Base-by-base conservation (phyloP, 306 rosid species). In the Fragaria vesca region DNA sequence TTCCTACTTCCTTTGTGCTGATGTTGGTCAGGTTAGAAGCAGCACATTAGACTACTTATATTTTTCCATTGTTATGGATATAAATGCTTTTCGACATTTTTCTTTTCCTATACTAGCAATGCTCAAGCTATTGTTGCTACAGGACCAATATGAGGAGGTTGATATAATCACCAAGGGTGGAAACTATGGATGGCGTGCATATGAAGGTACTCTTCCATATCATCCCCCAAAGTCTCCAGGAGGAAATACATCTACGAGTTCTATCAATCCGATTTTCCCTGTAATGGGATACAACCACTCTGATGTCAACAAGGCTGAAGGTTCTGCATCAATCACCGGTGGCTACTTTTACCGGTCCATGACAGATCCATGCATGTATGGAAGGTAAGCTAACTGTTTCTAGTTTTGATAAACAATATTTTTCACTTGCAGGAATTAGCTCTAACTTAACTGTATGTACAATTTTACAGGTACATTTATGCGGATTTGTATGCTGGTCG, bases 1-100 rank as follows among this genome's bases (percentile, higher is more conserved):
- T 74, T 81, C 87, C 21, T 73, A 84, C 78, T 84, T 84, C 81
- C 81, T 81, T 0, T 81, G 82, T 45, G 87, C 80, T 60, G 87
- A 84, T 46, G 85, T 81, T 84, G 85, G 87, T 47, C 75, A 81
- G 85, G 85, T 80, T 66, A 38, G 71, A 57, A 50, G 43, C 62
- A 57, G 12, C 28, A 26, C 3, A 74, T 71, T 34, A 38, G 54
- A 65, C 45, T 18, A 4, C 46, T 36, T 51, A 28, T 15, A 7
- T 10, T 15, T 30, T 3, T 24, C 32, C 65, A 8, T 12, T 34
- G 34, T 24, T 62, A 7, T 30, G 42, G 4, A 62, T 13, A 15
- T 13, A 12, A 13, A 28, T 62, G 20, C 18, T 32, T 13, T 30
- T 30, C 7, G 1, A 2, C 21, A 15, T 63, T 13, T 40, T 63